Evolutionary conservation across 2,329 filamentous ascomycete species (phyloP).

Genomic region (Pseudopyricularia cyperi): DNA sequence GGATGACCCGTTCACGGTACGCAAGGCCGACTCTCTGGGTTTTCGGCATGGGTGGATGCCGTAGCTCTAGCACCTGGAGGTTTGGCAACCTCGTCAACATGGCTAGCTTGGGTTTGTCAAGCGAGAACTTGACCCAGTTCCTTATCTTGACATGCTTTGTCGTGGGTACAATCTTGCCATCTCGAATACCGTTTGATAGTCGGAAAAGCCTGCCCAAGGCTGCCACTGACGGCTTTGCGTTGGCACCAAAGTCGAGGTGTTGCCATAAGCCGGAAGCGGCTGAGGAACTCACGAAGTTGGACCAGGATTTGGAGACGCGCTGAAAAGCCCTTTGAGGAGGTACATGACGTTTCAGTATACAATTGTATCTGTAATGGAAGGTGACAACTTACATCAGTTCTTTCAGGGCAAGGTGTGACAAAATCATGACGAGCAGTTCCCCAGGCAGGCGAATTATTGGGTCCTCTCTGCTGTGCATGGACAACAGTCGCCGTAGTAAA

Average conservation of each 20-base stretch:
- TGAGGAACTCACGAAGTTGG: background rate
- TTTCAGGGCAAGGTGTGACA: background rate
- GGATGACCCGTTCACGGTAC: background rate
- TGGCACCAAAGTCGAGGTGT: background rate
- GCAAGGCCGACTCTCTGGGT: background rate
- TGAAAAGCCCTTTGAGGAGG: background rate
- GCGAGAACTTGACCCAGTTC: background rate
- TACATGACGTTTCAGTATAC: background rate
- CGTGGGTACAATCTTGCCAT: background rate
- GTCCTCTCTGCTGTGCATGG: background rate
- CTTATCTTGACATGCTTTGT: background rate
- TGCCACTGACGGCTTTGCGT: background rate
- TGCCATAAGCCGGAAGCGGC: background rate
- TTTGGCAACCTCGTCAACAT: background rate
- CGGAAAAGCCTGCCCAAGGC: background rate
- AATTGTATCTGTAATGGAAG: too few species aligned
- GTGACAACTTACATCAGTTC: background rate
- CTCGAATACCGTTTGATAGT: background rate
- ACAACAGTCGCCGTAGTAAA: background rate
- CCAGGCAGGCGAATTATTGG: background rate
- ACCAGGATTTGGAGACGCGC: background rate
- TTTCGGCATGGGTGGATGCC: background rate
- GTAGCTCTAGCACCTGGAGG: constrained; percentile 1
- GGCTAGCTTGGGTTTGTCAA: background rate
- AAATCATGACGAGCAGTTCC: constrained; percentile 1